Evolutionary conservation across 2,329 filamentous ascomycete genomes (phyloP), one percentile per base, ranked within the genome.

Genomic region (Amesomyces nigricolor): DNA sequence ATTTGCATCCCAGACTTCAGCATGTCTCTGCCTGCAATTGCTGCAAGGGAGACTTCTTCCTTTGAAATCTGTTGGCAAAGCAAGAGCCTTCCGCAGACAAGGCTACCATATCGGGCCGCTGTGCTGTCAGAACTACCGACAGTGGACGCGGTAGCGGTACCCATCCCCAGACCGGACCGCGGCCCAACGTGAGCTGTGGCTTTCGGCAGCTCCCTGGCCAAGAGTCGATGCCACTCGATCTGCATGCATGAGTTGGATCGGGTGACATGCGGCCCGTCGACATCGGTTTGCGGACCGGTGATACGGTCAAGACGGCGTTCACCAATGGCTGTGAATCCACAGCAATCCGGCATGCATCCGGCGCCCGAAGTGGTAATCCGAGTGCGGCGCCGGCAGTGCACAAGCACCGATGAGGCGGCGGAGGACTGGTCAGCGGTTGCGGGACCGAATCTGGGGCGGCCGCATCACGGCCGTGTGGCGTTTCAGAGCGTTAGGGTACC

Each of bases 261-360:
- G 44, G 57, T 61, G 61, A 60, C 58, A 60, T 51, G 60, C 61
- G 58, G 60, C 53, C 51, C 22, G 16, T 53, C 42, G 40, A 55
- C 44, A 51, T 44, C 49, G 42, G 54, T 47, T 39, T 35, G 42
- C 45, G 54, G 58, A 42, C 38, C 35, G 51, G 45, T 32, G 32
- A 26, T 17, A 53, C 48, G 32, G 39, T 44, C 51, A 8, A n/a
- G 49, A 52, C 48, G 26, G 48, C 32, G 7, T 13, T 35, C 11
- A 7, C 32, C 32, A 13, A 35, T 35, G 32, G 32, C 8, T 13
- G 4, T 35, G 32, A 35, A 7, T 13, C 32, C 32, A 35, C 32
- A 7, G 32, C 32, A 35, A 7, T 10, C 8, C 8, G 32, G 32
- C 11, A 35, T 35, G 32, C 32, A 35, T 35, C 7, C 32, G 11